A percentile compares a stretch with the other conserved stretches of the same genome.
Conservation (phyloP, 2,329 filamentous ascomycete species). For the Monosporascus sp. region DNA sequence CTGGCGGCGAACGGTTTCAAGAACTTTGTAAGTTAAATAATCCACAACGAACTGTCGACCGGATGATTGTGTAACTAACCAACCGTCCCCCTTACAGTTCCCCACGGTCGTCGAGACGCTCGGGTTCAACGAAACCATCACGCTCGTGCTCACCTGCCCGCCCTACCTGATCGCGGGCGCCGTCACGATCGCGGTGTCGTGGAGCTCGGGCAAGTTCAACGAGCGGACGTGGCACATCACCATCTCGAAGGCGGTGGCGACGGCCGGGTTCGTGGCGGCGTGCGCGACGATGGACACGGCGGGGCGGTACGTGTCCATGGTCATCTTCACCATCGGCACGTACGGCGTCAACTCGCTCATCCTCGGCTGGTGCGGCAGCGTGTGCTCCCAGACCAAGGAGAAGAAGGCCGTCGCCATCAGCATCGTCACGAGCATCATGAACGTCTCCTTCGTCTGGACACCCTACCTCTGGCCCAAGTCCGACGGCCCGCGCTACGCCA, state of each 20-base stretch:
- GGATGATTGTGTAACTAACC: background rate
- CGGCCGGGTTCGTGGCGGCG: slow-evolving; percentile 25
- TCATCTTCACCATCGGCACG: slow-evolving; percentile 32
- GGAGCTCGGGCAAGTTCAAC: slow-evolving; percentile 39
- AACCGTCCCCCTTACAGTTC: slow-evolving; percentile 14
- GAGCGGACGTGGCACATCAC: slow-evolving; percentile 44
- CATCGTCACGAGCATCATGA: slow-evolving; percentile 27
- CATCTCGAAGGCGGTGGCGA: slow-evolving; percentile 32
- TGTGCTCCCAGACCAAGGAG: slow-evolving; percentile 38
- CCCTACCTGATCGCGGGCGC: slow-evolving; percentile 26
- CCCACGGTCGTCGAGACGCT: slow-evolving; percentile 35
- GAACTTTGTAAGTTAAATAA: background rate
- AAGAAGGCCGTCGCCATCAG: slow-evolving; percentile 40
- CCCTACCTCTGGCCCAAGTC: slow-evolving; percentile 25
- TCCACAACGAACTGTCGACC: background rate
- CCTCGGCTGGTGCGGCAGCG: slow-evolving; percentile 35
- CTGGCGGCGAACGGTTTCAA: slow-evolving; percentile 11
- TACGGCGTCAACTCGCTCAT: slow-evolving; percentile 38
- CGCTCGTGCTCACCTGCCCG: slow-evolving; percentile 41
- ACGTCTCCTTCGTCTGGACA: slow-evolving; percentile 32
- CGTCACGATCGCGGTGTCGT: slow-evolving; percentile 31
- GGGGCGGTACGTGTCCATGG: slow-evolving; percentile 26
- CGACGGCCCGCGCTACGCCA: too few species aligned
- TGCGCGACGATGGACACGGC: slow-evolving; percentile 20
- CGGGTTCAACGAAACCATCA: slow-evolving; percentile 36